phyloP scores from a whole-genome alignment of 2,329 filamentous ascomycete species.

The Trichoderma sp. region DNA sequence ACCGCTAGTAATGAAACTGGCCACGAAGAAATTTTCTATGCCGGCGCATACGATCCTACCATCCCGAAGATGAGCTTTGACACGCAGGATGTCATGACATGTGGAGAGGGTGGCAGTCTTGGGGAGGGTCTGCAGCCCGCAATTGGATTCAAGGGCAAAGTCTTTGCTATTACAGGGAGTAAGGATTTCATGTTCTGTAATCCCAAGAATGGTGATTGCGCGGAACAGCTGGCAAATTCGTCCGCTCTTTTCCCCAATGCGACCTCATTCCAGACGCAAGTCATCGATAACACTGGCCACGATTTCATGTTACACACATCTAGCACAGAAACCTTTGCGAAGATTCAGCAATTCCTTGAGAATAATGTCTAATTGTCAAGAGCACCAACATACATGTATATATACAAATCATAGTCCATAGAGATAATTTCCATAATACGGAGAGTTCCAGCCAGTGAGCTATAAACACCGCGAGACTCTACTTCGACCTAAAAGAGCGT shows the following conservation, averaged over 20 bases:
- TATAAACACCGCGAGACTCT: background rate
- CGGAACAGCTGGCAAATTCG: background rate
- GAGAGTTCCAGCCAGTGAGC: background rate
- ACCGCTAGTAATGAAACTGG: background rate
- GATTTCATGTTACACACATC: conserved; percentile 2
- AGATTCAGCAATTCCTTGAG: background rate
- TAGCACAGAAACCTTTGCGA: background rate
- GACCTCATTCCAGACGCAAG: background rate
- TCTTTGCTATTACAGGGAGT: background rate
- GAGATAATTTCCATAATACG: background rate
- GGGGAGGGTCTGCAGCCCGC: background rate
- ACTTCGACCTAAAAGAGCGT: background rate
- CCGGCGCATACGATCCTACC: background rate
- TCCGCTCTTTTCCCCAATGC: background rate
- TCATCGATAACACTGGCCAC: background rate
- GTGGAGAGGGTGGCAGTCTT: conserved; percentile 1
- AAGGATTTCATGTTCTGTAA: background rate
- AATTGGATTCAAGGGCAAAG: background rate
- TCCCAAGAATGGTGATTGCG: background rate
- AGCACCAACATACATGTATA: background rate
- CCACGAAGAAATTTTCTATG: background rate
- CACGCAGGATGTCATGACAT: background rate
- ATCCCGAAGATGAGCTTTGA: background rate
- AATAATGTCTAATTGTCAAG: background rate
- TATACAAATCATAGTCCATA: background rate